phyloP scores from a whole-genome alignment of 2,329 filamentous ascomycete species.

The Cladophialophora chaetospira region DNA sequence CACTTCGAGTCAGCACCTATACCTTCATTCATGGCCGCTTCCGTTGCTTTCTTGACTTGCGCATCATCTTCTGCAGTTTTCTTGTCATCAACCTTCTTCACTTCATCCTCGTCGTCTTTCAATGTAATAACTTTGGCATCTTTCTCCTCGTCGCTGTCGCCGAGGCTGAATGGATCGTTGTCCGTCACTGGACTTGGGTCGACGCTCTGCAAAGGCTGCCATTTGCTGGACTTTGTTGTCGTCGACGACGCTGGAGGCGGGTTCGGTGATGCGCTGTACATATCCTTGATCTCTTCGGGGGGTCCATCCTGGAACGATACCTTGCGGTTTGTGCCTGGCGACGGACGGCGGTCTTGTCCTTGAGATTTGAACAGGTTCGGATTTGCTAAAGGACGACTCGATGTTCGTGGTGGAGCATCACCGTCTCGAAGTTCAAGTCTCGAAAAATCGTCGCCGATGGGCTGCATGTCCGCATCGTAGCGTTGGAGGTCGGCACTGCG shows the following conservation, averaged over 20 bases:
- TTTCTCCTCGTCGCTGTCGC: conserved; percentile 92
- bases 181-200: conserved; percentile 83
- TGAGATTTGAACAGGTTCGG: conserved; percentile 71
- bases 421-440: conserved; percentile 64
- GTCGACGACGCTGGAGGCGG: conserved; percentile 49
- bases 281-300: conserved; percentile 75
- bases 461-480: conserved; percentile 91
- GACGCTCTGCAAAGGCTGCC: conserved; percentile 87
- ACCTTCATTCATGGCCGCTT: conserved; percentile 47
- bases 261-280: conserved; percentile 68
- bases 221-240: conserved; percentile 78
- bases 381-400: conserved; percentile 70
- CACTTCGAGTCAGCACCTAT: conserved; percentile 20
- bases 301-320: conserved; percentile 64
- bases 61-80: conserved; percentile 54
- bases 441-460: conserved; percentile 86
- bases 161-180: conserved; percentile 94
- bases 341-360: conserved; percentile 46
- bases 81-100: conserved; percentile 35
- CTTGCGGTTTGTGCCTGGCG: conserved; percentile 51
- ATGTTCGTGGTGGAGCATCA: conserved; percentile 58
- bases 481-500: conserved; percentile 85
- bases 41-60: conserved; percentile 65
- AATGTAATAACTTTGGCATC: conserved; percentile 69
- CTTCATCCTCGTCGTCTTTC: conserved; percentile 51